Evolutionary conservation across 139 green algal genomes (phyloP).

Genomic region (Chlorella vulgaris): DNA sequence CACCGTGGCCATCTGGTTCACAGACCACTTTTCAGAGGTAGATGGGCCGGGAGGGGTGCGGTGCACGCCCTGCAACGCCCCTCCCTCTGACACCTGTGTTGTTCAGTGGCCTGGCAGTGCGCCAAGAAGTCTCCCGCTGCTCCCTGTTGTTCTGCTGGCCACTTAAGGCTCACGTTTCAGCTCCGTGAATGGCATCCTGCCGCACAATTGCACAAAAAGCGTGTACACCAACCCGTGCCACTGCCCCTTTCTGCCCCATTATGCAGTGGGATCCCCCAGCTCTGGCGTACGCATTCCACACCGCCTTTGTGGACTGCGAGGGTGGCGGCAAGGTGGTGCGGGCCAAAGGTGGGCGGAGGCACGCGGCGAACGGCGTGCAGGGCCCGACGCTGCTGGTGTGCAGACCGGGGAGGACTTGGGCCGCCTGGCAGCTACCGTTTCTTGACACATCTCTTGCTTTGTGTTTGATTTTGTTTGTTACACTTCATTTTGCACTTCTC

Average conservation of each 20-base stretch:
- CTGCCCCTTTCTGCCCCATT: not conserved
- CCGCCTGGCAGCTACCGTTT: too few species aligned
- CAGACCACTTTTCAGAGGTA: conserved; percentile 39
- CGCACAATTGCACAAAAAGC: not conserved
- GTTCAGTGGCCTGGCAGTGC: not conserved
- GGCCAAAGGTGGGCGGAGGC: conserved; percentile 5
- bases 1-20: conserved; percentile 54
- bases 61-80: not conserved
- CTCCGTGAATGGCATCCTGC: too few species aligned
- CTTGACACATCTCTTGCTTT: too few species aligned
- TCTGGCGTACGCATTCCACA: conserved; percentile 57
- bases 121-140: too few species aligned
- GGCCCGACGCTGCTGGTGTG: too few species aligned
- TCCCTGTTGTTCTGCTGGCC: too few species aligned
- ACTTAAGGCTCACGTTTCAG: too few species aligned
- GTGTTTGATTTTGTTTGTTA: not conserved
- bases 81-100: too few species aligned
- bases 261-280: conserved; percentile 44
- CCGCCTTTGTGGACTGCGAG: conserved; percentile 41
- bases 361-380: too few species aligned
- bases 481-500: too few species aligned
- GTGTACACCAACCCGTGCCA: not conserved
- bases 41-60: not conserved
- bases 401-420: too few species aligned
- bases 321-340: conserved; percentile 29